phyloP scores from a whole-genome alignment of 805 yeast genomes.

The Grigorovia transvaalensis region DNA sequence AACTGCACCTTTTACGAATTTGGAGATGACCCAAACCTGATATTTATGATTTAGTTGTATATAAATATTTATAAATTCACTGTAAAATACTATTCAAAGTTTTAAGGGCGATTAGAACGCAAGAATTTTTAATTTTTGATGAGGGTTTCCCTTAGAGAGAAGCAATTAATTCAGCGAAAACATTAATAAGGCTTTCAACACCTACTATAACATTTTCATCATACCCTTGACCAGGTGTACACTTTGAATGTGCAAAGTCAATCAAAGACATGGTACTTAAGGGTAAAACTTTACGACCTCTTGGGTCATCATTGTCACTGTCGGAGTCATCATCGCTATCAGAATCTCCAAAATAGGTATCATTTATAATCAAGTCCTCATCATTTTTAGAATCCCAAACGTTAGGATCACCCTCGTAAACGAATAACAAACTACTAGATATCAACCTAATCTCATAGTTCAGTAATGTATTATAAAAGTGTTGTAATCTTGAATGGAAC shows the following conservation, averaged over 20 bases:
- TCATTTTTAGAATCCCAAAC: conserved; percentile 40
- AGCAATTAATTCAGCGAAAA: conserved; percentile 21
- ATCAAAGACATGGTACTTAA: conserved; percentile 58
- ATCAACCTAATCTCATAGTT: conserved; percentile 53
- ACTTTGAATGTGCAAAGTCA: conserved; percentile 83
- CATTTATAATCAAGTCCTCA: conserved; percentile 33
- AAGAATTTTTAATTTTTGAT: neutral
- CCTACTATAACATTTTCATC: conserved; percentile 70
- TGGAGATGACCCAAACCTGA: neutral
- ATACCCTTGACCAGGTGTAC: conserved; percentile 50
- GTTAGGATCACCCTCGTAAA: conserved; percentile 55
- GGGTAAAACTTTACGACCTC: conserved; percentile 13
- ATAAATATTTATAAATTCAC: neutral
- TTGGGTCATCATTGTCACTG: conserved; percentile 17
- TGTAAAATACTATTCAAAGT: neutral
- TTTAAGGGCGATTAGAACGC: neutral
- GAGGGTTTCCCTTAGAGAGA: neutral
- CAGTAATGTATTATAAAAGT: conserved; percentile 54
- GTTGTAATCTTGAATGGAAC: conserved; percentile 49
- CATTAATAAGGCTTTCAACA: conserved; percentile 45
- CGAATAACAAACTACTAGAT: conserved; percentile 63
- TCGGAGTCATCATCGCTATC: conserved; percentile 27
- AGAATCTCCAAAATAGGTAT: conserved; percentile 25
- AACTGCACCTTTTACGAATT: too few species aligned
- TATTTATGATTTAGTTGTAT: neutral